Base-by-base conservation (phyloP, 2,329 filamentous ascomycete genomes). In the Nemania abortiva region DNA sequence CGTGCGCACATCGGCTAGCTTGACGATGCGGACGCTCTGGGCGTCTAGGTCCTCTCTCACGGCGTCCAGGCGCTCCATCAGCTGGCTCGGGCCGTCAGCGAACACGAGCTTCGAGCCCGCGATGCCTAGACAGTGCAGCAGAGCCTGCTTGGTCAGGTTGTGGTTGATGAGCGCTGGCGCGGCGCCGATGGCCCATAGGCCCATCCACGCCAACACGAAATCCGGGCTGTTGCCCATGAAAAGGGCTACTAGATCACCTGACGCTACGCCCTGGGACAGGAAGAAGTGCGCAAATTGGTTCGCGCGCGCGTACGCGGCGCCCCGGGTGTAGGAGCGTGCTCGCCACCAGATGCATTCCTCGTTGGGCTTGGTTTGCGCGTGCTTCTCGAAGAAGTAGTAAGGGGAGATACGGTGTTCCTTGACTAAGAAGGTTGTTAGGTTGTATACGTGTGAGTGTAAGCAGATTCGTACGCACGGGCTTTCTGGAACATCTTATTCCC, bases 111-210 rank as follows among this genome's bases (percentile, higher is more conserved):
- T 84, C 2, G 88, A 83, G 3, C 84, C 84, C 57, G 86, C 87
- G 61, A 91, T 84, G 68, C 83, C 84, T 42, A 93, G 76, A 63
- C 90, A 92, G 78, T 93, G 90, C 54, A 92, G 74, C 71, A 93
- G 78, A 1, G 90, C 87, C 71, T 90, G 86, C 0, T 87, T 88
- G 7, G 85, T 83, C 7, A 93, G 81, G 75, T 93, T 90, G 77
- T 90, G 88, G 77, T 93, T 93, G 77, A 93, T 90, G 79, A 91
- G 86, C 0, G 91, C 90, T 0, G 91, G 91, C 0, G 89, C 89
- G 15, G 88, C 88, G 3, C 91, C 91, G 64, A 93, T 87, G 10
- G 88, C 85, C 84, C 87, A 87, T 2, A 90, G 80, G 0, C 87
- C 91, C 49, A 92, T 76, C 87, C 90, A 91, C 2, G 86, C 85